Percentiles rank a stretch among this genome's conserved stretches.
These are phyloP conservation scores for Piper betle DNA, from an alignment of 164 flowering plant species.

Conservation along the genomic window DNA sequence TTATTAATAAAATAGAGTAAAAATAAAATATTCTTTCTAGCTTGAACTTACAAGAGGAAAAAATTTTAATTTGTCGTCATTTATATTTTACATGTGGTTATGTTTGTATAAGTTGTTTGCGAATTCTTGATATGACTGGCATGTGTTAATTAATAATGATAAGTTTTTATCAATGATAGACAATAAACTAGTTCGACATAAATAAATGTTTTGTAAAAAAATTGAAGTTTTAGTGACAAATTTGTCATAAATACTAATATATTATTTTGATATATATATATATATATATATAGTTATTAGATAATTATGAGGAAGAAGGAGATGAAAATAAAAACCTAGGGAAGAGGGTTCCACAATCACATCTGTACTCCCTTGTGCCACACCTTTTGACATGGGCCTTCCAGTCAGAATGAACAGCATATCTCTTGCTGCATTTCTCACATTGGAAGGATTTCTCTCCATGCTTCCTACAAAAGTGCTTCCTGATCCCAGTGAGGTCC, in stretches of 20 bases:
- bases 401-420: slow-evolving; percentile 96
- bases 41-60: no score
- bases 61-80: neutral
- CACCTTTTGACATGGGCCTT: slow-evolving; percentile 87
- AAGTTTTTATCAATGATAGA: no score
- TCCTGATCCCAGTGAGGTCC: slow-evolving; percentile 95
- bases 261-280: neutral
- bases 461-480: slow-evolving; percentile 79
- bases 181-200: no score
- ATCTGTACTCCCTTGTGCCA: slow-evolving; percentile 80
- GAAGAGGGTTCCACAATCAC: slow-evolving; percentile 94
- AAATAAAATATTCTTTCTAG: no score
- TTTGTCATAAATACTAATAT: neutral
- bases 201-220: no score
- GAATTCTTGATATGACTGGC: no score
- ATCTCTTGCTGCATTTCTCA: slow-evolving; percentile 73
- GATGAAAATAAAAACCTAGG: slow-evolving; percentile 39
- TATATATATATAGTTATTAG: no score
- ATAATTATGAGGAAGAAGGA: neutral
- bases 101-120: no score
- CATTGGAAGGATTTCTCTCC: slow-evolving; percentile 93
- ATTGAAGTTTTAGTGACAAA: no score
- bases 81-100: neutral
- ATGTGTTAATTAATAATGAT: no score
- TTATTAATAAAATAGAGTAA: no score